Evolutionary conservation across 1,139 yeast genomes (phyloP), one percentile per base, ranked within the genome.

Genomic region (Sugiyamaella sp.): DNA sequence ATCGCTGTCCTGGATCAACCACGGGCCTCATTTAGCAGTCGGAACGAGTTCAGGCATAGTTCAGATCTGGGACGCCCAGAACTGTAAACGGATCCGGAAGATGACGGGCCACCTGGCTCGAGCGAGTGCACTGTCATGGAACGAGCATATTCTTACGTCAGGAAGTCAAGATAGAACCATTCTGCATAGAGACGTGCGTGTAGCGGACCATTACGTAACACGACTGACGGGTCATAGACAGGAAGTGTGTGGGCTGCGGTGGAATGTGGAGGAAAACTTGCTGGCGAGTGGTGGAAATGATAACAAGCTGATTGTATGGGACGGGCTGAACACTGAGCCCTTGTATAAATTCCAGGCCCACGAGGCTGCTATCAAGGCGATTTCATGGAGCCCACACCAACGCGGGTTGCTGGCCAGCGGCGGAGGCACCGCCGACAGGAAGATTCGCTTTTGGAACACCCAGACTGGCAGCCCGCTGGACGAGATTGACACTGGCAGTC

Each of bases 311-410:
- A 80, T 81, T 61, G 86, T 90, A 6, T 95, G 97, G 95, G 96
- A 89, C 66, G 96, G 95, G 0, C 70, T 87, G 41, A 78, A 80
- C 54, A 78, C 81, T 12, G 79, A 70, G 49, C 98, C 99, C 1
- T 69, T 89, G 32, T 81, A 85, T 67, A 84, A 79, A 57, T 87
- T 91, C 63, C 77, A 79, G 4, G 96, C 89, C 59, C 99, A 93
- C 66, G 82, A 81, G 19, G 98, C 99, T 0, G 99, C 99, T 0
- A 96, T 93, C 4, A 93, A 91, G 71, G 99, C 98, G 1, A 80
- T 93, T 52, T 89, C 96, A 1, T 93, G 99, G 99, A 88, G 96
- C 0, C 98, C 99, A 0, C 98, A 93, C 67, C 96, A 89, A 66
- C 76, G 98, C 55, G 98, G 98, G 0, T 79, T 91, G 2, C 72